Evolutionary conservation across 1,139 yeast species (phyloP), one percentile per base, ranked within the genome.

Genomic region (Geotrichum citri-aurantii): DNA sequence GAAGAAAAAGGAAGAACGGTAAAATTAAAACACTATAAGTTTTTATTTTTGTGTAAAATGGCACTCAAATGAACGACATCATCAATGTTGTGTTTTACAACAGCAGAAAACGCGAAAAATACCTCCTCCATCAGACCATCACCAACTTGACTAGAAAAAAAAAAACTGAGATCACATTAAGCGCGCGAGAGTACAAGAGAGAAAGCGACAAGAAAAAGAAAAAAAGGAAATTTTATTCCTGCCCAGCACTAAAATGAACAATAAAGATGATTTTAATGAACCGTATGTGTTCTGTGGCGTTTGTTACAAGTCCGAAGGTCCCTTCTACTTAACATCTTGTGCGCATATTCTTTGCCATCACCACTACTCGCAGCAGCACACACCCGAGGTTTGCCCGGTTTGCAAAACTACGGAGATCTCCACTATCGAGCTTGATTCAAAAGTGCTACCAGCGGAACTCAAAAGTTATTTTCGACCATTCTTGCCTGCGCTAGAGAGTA

Each of bases 271-370:
- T 37, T 37, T 37, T 37, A 37, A 37, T n/a, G 14, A 52, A 44
- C 59, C 55, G 1, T 58, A 58, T 37, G 61, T 58, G 8, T 58
- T 48, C 54, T 59, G 61, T 17, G 61, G 61, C 2, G 59, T 56
- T 12, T 59, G 61, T 40, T 53, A 37, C 42, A 50, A 44, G n/a
- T 21, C 46, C 10, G 50, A 53, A 19, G 59, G 57, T 6, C 53
- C 57, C 8, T 59, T 56, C 37, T 44, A 40, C 23, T 50, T 59
- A n/a, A 59, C 61, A 10, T 53, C 54, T 8, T 59, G 61, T 31
- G 61, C 61, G n/a, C 61, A 59, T 33, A 50, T 59, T 8, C 53
- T 59, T 3, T 59, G 61, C 42, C 42, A 53, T 14, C 24, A 42
- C 8, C 61, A 59, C 29, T 17, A 19, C 19, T 4, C 17, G 14